phyloP scores from a whole-genome alignment of 1,284 basidiomycete genomes.

The Moesziomyces parantarcticus region DNA sequence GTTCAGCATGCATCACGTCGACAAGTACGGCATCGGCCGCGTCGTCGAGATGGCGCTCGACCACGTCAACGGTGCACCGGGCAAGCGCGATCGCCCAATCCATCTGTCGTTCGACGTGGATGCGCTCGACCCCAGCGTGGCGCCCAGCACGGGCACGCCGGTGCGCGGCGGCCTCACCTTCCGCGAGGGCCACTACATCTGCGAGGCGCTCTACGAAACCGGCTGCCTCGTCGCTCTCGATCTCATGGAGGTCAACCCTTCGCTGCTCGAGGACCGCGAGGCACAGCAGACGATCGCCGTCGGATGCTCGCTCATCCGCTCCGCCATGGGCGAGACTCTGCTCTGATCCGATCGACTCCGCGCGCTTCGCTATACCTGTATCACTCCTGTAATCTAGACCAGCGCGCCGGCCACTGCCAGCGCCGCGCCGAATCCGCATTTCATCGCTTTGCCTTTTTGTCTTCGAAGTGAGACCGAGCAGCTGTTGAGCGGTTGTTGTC shows the following conservation, averaged over 20 bases:
- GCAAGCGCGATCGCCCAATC: constrained; percentile 79
- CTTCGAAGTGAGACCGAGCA: too few relatives aligned
- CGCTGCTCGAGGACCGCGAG: constrained; percentile 76
- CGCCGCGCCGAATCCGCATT: too few relatives aligned
- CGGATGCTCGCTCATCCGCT: constrained; percentile 89
- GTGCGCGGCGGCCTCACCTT: constrained; percentile 95
- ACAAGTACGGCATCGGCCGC: constrained; percentile 88
- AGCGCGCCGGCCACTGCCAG: too few relatives aligned
- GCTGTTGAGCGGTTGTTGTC: not conserved
- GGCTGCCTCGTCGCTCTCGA: constrained; percentile 85
- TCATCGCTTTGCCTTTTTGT: not conserved
- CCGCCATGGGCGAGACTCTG: constrained; percentile 78
- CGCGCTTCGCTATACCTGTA: not conserved
- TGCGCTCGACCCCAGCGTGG: constrained; percentile 83
- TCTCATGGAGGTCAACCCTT: constrained; percentile 92
- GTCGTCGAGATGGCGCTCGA: constrained; percentile 94
- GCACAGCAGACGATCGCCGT: constrained; percentile 89
- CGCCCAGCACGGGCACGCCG: constrained; percentile 93
- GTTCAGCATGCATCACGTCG: constrained; percentile 98
- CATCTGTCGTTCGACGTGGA: constrained; percentile 98
- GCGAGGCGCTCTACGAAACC: constrained; percentile 92
- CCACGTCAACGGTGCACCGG: constrained; percentile 76
- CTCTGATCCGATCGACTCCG: constrained; percentile 15
- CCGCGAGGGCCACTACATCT: constrained; percentile 92
- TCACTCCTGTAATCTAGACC: not conserved